A percentile compares a stretch with the other conserved stretches of the same genome.
Conservation (phyloP, 108 stramenopile species). For the Fistulifera pelliculosa region DNA sequence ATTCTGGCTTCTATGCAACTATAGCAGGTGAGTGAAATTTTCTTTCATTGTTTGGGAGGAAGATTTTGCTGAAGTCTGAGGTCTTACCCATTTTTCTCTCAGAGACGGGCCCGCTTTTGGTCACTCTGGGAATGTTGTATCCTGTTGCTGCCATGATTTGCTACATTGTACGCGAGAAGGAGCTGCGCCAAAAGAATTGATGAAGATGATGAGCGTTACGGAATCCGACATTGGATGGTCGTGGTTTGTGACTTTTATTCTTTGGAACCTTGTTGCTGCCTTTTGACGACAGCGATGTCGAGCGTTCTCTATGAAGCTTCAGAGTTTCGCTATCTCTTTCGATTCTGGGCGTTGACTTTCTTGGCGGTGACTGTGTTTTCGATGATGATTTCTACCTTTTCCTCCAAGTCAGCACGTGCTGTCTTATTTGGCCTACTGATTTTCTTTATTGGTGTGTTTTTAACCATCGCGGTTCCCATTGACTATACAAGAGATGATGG, state of each 20-base stretch:
- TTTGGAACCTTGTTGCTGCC: conserved; percentile 19
- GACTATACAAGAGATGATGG: conserved; percentile 23
- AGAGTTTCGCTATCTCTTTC: conserved; percentile 23
- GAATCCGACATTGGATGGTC: conserved; percentile 63
- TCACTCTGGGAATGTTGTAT: conserved; percentile 57
- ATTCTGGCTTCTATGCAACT: conserved; percentile 47
- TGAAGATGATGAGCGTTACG: conserved; percentile 82
- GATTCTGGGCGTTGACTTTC: conserved; percentile 57
- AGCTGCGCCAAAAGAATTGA: conserved; percentile 76
- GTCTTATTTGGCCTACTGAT: conserved; percentile 59
- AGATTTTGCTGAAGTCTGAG: too few relatives aligned
- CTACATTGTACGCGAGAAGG: conserved; percentile 59
- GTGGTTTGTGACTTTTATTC: conserved; percentile 53
- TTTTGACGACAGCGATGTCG: conserved; percentile 37
- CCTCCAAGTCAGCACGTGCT: conserved; percentile 57
- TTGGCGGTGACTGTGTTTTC: conserved; percentile 38
- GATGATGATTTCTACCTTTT: conserved; percentile 53
- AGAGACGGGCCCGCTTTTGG: conserved; percentile 21
- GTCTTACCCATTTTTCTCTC: too few relatives aligned
- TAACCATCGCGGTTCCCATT: conserved; percentile 28
- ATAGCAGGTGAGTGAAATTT: conserved; percentile 5
- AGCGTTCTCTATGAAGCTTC: conserved; percentile 45
- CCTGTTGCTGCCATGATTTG: conserved; percentile 58
- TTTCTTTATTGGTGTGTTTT: conserved; percentile 72
- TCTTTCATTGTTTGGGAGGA: too few relatives aligned